Evolutionary conservation across 257 asterid species (phyloP), one percentile per base, ranked within the genome.

Genomic region (Gynochthodes officinalis): DNA sequence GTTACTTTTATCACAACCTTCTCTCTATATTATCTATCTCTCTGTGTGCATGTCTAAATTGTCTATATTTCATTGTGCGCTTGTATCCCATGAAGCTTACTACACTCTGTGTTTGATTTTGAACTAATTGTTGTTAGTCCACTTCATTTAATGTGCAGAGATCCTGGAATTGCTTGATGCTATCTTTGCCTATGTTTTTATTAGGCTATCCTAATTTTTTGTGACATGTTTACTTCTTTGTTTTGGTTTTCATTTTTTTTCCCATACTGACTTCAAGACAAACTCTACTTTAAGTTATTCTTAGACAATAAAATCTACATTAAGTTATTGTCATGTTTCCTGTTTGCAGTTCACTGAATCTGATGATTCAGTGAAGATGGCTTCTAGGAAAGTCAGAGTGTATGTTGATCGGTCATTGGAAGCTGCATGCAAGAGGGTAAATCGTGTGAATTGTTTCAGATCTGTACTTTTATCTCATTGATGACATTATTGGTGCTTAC

Each of bases 401-500:
- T 87, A 86, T 84, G 89, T 84, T 63, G 86, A 88, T 84, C 90
- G 77, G 77, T 89, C 96, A 53, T 66, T 85, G 64, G 83, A 77
- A 78, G 95, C 99, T 80, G 93, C 89, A 50, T 90, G 88, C 88
- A 75, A 77, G 78, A 88, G 95, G 94, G 99, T 94, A 85, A 79
- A 82, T 74, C 70, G 46, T 73, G 64, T 72, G 63, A 58, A 43
- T 70, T 44, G 58, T 43, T 69, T 75, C 69, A 72, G 62, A 50
- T 66, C 61, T 48, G 52, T 72, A n/a, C 40, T 66, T 64, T 61
- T 61, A 54, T 75, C 72, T 6, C 4, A 58, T 39, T 16, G 52
- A 42, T 55, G 64, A 30, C 32, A n/a, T 25, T 7, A 44, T 25
- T 32, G 21, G 28, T 33, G 30, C 25, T 67, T 12, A 28, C 33